Percentiles rank a stretch among this genome's conserved stretches.
Evolutionary conservation across 208 protist genomes (phyloP).

Genomic region (Novymonas esmeraldas): DNA sequence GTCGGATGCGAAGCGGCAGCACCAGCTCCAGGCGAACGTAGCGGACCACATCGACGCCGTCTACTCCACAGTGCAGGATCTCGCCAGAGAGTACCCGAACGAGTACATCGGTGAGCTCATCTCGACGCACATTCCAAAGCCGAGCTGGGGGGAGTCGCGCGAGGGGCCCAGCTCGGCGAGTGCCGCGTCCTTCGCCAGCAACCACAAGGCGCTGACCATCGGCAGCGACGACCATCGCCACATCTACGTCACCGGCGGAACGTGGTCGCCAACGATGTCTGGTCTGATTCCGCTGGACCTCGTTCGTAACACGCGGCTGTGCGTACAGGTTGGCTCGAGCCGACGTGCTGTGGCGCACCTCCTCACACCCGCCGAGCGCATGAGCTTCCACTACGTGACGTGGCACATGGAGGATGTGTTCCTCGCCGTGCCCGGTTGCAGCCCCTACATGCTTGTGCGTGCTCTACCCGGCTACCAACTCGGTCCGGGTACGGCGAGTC

Average conservation of each 20-base stretch:
- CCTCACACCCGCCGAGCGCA: neutral
- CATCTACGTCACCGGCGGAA: too few species aligned
- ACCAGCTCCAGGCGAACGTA: conserved; percentile 10
- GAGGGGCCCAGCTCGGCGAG: neutral
- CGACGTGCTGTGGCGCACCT: neutral
- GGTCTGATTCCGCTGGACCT: neutral
- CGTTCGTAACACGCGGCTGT: neutral
- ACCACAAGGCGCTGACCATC: neutral
- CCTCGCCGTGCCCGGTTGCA: neutral
- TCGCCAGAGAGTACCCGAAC: neutral
- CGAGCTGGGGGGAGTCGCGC: neutral
- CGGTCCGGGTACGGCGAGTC: neutral
- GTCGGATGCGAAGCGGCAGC: conserved; percentile 11
- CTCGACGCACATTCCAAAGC: neutral
- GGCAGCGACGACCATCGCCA: neutral
- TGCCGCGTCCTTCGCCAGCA: neutral
- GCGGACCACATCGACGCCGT: neutral
- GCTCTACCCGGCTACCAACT: neutral
- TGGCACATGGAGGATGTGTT: neutral
- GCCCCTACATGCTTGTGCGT: neutral
- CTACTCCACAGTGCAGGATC: neutral
- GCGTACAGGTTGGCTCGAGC: neutral
- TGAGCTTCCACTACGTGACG: too few species aligned
- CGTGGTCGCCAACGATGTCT: neutral
- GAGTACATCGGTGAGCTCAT: neutral